These are phyloP conservation scores for Lactuca saligna DNA, from an alignment of 129 eudicot species.

Conservation along the genomic window DNA sequence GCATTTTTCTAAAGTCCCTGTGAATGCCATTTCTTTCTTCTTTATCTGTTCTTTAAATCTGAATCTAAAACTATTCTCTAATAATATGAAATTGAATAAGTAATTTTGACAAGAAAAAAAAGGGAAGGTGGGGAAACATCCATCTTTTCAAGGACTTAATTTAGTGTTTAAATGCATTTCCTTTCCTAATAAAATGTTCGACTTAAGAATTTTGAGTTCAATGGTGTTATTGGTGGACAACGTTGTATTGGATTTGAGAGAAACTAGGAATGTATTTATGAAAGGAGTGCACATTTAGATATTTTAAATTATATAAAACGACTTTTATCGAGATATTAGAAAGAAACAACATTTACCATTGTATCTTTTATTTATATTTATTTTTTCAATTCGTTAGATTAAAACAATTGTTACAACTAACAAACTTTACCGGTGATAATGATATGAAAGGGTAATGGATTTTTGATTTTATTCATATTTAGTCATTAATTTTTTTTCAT, in stretches of 20 bases:
- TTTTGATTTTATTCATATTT: no score
- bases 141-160: constrained; percentile 29
- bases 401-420: no score
- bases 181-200: constrained; percentile 15
- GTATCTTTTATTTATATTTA: no score
- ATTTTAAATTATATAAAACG: background rate
- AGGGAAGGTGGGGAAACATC: constrained; percentile 21
- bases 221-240: constrained; percentile 12
- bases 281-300: background rate
- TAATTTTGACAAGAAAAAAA: constrained; percentile 6
- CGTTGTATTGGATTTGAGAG: background rate
- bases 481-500: no score
- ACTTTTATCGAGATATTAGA: background rate
- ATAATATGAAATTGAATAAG: constrained; percentile 1
- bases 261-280: background rate
- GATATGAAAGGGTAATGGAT: no score
- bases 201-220: constrained; percentile 26
- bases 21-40: constrained; percentile 45
- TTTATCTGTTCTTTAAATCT: constrained; percentile 10
- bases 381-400: no score
- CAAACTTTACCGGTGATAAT: no score
- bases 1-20: constrained; percentile 84
- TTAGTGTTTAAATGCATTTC: constrained; percentile 18
- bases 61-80: constrained; percentile 3
- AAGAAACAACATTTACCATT: background rate